Percentiles rank a stretch among this genome's conserved stretches.
Evolutionary conservation across 345 rosid genomes (phyloP).

Genomic region (Linum tenue): DNA sequence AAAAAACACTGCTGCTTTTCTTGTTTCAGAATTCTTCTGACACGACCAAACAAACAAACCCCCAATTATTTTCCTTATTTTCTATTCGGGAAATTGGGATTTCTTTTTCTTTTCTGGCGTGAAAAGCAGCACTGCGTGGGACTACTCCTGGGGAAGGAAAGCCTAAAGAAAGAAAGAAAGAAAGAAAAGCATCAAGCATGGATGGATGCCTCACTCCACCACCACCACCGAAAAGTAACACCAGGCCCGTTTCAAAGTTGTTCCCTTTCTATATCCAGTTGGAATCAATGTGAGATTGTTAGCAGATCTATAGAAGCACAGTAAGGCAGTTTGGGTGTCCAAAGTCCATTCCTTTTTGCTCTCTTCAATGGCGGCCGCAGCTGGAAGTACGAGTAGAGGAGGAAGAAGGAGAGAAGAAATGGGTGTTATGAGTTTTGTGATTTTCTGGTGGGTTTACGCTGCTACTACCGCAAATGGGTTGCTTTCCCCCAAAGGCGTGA

Average conservation of each 20-base stretch:
- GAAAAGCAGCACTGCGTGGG: conserved; percentile 23
- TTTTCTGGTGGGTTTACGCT: conserved; percentile 35
- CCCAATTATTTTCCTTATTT: background rate
- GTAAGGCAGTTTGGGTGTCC: conserved; percentile 6
- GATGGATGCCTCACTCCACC: too few species aligned
- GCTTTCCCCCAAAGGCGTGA: conserved; percentile 79
- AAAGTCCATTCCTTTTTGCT: background rate
- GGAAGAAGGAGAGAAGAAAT: conserved; percentile 18
- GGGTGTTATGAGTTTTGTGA: conserved; percentile 21
- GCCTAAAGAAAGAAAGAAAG: too few species aligned
- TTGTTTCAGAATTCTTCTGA: conserved; percentile 33
- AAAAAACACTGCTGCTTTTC: conserved; percentile 25
- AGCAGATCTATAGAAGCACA: background rate
- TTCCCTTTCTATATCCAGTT: background rate
- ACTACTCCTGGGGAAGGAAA: conserved; percentile 4
- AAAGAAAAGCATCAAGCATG: too few species aligned
- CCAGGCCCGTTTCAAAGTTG: too few species aligned
- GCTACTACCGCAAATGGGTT: conserved; percentile 39
- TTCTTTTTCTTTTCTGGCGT: conserved; percentile 23
- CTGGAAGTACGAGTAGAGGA: background rate
- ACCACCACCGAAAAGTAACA: too few species aligned
- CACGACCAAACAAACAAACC: conserved; percentile 5
- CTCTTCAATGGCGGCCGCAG: conserved; percentile 20
- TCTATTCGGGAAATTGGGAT: conserved; percentile 33
- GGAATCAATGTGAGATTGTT: conserved; percentile 15